Evolutionary conservation across 2,329 filamentous ascomycete species (phyloP).

Genomic region (Neonectria coccinea): DNA sequence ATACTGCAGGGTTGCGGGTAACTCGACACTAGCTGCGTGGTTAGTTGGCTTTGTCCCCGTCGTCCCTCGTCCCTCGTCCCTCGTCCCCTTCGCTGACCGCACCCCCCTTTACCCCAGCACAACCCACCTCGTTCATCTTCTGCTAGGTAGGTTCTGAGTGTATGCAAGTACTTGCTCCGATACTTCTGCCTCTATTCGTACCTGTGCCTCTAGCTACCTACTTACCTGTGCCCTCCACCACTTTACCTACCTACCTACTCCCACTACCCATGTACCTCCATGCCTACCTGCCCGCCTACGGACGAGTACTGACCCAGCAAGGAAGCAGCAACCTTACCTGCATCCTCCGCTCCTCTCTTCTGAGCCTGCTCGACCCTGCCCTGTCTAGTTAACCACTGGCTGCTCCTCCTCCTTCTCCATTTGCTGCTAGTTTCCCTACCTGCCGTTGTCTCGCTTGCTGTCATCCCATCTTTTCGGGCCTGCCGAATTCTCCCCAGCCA

Average conservation of each 20-base stretch:
- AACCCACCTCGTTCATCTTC: slow-evolving; percentile 36
- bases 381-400: slow-evolving; percentile 33
- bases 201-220: not conserved
- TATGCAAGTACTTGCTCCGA: slow-evolving; percentile 23
- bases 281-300: slow-evolving; percentile 16
- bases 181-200: not conserved
- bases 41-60: slow-evolving; percentile 29
- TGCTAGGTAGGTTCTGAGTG: slow-evolving; percentile 29
- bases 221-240: too few relatives aligned
- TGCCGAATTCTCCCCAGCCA: slow-evolving; percentile 39
- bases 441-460: slow-evolving; percentile 39
- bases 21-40: slow-evolving; percentile 41
- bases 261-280: slow-evolving; percentile 31
- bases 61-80: slow-evolving; percentile 23
- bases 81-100: slow-evolving; percentile 31
- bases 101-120: slow-evolving; percentile 34
- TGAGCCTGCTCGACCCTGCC: slow-evolving; percentile 22
- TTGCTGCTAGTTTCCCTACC: slow-evolving; percentile 30
- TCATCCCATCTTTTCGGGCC: slow-evolving; percentile 43
- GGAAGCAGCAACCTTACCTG: slow-evolving; percentile 28
- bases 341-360: slow-evolving; percentile 11
- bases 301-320: slow-evolving; percentile 30
- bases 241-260: slow-evolving; percentile 1
- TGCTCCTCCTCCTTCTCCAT: slow-evolving; percentile 30
- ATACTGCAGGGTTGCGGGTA: slow-evolving; percentile 43